phyloP scores from a whole-genome alignment of 2,329 filamentous ascomycete species.

The Botryotinia globosa region DNA sequence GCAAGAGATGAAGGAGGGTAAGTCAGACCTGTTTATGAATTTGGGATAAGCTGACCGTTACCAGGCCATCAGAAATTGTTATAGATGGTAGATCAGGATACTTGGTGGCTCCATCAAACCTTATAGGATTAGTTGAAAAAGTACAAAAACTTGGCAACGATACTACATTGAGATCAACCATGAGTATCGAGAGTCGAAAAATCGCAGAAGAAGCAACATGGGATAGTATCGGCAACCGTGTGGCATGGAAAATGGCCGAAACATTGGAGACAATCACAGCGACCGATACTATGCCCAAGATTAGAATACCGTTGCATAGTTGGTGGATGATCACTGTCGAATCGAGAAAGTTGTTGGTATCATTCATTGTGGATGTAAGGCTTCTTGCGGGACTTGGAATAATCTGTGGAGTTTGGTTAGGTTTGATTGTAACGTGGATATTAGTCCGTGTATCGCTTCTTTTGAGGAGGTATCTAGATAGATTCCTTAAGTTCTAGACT shows the following conservation, averaged over 20 bases:
- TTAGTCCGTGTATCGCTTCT: conserved; percentile 29
- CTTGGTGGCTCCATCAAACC: conserved; percentile 57
- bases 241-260: conserved; percentile 61
- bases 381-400: conserved; percentile 31
- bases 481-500: conserved; percentile 19
- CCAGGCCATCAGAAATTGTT: conserved; percentile 62
- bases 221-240: conserved; percentile 69
- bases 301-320: conserved; percentile 28
- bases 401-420: conserved; percentile 34
- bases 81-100: conserved; percentile 58
- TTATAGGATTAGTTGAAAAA: conserved; percentile 55
- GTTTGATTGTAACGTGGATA: conserved; percentile 34
- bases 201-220: conserved; percentile 64
- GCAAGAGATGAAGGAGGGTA: conserved; percentile 62
- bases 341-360: conserved; percentile 24
- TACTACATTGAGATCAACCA: conserved; percentile 42
- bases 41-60: not conserved
- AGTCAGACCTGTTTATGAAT: not conserved
- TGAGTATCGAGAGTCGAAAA: conserved; percentile 49
- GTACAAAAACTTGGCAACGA: conserved; percentile 51
- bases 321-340: conserved; percentile 29
- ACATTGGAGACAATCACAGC: conserved; percentile 23
- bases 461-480: conserved; percentile 18
- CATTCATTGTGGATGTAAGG: conserved; percentile 27
- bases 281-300: conserved; percentile 7